A percentile compares a stretch with the other conserved stretches of the same genome.
Evolutionary conservation across 148 eudicot species (phyloP).

Genomic region (Fagopyrum tataricum): DNA sequence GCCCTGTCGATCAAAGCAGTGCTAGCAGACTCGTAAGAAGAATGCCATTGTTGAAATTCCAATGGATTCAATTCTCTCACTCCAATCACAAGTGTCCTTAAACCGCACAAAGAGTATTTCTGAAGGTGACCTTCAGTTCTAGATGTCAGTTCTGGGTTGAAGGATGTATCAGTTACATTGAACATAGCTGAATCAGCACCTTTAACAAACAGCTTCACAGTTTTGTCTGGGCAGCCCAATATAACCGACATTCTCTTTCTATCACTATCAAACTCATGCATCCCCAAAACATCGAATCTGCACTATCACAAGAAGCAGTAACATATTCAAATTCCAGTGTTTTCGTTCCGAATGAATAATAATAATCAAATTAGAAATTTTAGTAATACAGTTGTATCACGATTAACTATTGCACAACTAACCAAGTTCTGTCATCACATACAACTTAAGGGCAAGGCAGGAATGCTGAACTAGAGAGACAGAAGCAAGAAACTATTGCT

Average conservation of each 20-base stretch:
- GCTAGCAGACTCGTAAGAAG: conserved; percentile 82
- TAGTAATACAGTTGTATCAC: not conserved
- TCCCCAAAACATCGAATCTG: conserved; percentile 96
- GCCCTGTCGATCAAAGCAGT: conserved; percentile 87
- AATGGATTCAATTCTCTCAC: conserved; percentile 50
- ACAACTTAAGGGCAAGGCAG: not conserved
- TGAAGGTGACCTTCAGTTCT: conserved; percentile 73
- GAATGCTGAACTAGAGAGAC: not conserved
- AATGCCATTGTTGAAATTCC: conserved; percentile 81
- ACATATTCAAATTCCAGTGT: not conserved
- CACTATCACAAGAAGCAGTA: conserved; percentile 12
- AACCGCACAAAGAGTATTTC: conserved; percentile 71
- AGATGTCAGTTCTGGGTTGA: conserved; percentile 32
- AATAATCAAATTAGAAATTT: not conserved
- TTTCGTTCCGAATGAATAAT: not conserved
- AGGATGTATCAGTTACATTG: conserved; percentile 51
- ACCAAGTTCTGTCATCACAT: not conserved
- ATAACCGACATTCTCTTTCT: conserved; percentile 99
- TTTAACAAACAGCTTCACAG: conserved; percentile 82
- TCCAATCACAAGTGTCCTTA: conserved; percentile 91
- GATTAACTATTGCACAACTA: not conserved
- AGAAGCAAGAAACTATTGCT: not conserved
- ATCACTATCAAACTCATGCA: conserved; percentile 98
- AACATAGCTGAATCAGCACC: conserved; percentile 97
- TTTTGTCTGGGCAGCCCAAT: conserved; percentile 75